phyloP scores from a whole-genome alignment of 1,139 yeast species.

The Geotrichum histeridarum region DNA sequence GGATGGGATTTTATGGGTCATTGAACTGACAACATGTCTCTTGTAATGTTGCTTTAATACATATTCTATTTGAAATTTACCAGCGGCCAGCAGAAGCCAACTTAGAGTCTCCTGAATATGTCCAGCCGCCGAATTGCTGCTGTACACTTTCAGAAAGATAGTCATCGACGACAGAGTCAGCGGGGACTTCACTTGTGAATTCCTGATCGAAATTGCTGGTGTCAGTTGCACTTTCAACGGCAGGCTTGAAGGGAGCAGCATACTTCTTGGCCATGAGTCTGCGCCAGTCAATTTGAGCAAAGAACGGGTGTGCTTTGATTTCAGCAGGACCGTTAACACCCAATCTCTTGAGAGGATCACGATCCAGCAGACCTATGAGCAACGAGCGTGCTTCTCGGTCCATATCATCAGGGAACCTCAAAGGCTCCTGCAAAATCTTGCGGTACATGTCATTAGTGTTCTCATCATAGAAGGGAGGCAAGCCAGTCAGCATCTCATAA shows the following conservation, averaged over 20 bases:
- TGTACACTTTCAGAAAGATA: conserved; percentile 75
- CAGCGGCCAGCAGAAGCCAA: conserved; percentile 15
- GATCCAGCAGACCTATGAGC: conserved; percentile 65
- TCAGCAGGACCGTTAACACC: conserved; percentile 77
- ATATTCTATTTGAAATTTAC: conserved; percentile 3
- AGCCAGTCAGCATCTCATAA: conserved; percentile 93
- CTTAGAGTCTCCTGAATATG: conserved; percentile 56
- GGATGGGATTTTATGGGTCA: too few relatives aligned
- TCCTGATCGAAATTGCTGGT: conserved; percentile 91
- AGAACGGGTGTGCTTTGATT: conserved; percentile 79
- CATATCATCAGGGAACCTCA: conserved; percentile 81
- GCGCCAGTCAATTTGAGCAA: conserved; percentile 87
- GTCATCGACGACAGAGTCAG: conserved; percentile 93
- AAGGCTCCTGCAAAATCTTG: conserved; percentile 82
- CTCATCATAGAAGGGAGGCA: conserved; percentile 94
- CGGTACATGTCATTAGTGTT: conserved; percentile 89
- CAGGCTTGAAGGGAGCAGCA: conserved; percentile 93
- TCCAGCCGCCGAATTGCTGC: conserved; percentile 98
- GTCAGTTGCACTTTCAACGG: conserved; percentile 79
- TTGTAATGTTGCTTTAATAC: not conserved
- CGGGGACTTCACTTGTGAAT: conserved; percentile 88
- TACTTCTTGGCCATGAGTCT: conserved; percentile 80
- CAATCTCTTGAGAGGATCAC: conserved; percentile 79
- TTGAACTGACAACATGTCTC: too few relatives aligned
- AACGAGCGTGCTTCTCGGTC: conserved; percentile 85